phyloP scores from a whole-genome alignment of 495 filamentous ascomycete species.

The Podospora bellae-mahoneyi region DNA sequence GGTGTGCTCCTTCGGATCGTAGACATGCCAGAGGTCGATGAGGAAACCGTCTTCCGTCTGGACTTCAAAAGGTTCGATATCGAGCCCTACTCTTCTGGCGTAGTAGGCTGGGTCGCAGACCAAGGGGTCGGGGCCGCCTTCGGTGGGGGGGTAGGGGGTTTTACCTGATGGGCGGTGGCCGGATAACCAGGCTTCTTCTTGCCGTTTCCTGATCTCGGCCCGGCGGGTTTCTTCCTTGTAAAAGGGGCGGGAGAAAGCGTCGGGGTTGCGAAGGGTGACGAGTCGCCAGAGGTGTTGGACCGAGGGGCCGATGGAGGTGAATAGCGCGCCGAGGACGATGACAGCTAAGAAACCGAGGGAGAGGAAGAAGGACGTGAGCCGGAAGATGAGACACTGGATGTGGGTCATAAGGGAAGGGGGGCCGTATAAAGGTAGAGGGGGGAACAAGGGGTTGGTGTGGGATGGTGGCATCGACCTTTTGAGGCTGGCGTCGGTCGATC shows the following conservation, averaged over 20 bases:
- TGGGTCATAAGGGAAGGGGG: constrained; percentile 62
- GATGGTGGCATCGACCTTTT: constrained; percentile 53
- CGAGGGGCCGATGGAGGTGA: constrained; percentile 55
- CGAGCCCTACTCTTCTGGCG: constrained; percentile 80
- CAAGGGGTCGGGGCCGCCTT: constrained; percentile 76
- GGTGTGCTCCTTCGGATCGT: constrained; percentile 72
- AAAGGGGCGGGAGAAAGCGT: constrained; percentile 58
- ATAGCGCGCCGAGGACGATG: constrained; percentile 69
- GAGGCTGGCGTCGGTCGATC: constrained; percentile 37
- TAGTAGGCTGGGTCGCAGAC: constrained; percentile 83
- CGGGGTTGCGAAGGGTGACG: constrained; percentile 54
- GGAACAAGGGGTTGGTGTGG: constrained; percentile 79
- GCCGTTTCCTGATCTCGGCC: constrained; percentile 50
- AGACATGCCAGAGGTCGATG: constrained; percentile 84
- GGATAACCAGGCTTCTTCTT: constrained; percentile 59
- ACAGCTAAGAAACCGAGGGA: constrained; percentile 71
- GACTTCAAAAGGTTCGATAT: constrained; percentile 78
- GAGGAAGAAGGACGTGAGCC: constrained; percentile 64
- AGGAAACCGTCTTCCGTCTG: constrained; percentile 95
- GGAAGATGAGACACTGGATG: constrained; percentile 62
- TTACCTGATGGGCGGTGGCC: constrained; percentile 32
- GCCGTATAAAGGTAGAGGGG: constrained; percentile 79
- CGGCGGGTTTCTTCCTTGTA: constrained; percentile 60
- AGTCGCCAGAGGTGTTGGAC: constrained; percentile 47
- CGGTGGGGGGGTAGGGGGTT: constrained; percentile 64